A percentile compares a stretch with the other conserved stretches of the same genome.
phyloP scores from a whole-genome alignment of 1,284 basidiomycete species.

The Malassezia psittaci region DNA sequence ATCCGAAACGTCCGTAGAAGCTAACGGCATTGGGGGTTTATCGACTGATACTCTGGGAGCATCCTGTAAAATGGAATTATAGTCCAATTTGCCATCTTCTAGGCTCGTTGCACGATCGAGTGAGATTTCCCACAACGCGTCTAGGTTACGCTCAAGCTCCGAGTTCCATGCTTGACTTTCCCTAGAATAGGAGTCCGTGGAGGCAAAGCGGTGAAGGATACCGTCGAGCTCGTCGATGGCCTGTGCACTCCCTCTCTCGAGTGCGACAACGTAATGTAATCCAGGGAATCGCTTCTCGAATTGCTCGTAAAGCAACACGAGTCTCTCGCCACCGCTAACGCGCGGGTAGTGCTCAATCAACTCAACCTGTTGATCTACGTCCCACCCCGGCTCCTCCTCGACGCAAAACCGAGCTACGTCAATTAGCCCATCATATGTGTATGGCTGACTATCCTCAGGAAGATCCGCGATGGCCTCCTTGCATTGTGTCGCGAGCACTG shows the following conservation, averaged over 20 bases:
- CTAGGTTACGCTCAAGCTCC: slow-evolving; percentile 34
- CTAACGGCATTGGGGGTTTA: no score
- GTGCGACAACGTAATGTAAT: slow-evolving; percentile 40
- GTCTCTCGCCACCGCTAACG: not conserved
- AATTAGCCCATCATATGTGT: slow-evolving; percentile 41
- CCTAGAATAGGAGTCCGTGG: slow-evolving; percentile 11
- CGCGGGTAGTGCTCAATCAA: slow-evolving; percentile 1
- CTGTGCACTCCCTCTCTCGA: slow-evolving; percentile 52
- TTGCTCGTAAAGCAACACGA: slow-evolving; percentile 24
- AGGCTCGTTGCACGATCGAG: slow-evolving; percentile 28
- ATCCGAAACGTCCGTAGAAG: no score
- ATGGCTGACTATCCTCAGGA: slow-evolving; percentile 31
- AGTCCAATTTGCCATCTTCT: not conserved
- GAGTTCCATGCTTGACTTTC: slow-evolving; percentile 27
- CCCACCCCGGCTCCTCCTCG: slow-evolving; percentile 45
- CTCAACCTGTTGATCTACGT: not conserved
- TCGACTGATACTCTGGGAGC: no score
- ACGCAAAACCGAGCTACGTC: slow-evolving; percentile 46
- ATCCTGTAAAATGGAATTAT: no score
- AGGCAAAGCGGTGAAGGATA: slow-evolving; percentile 13
- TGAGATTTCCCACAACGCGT: slow-evolving; percentile 42
- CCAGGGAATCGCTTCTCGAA: slow-evolving; percentile 40
- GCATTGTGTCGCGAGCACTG: slow-evolving; percentile 25
- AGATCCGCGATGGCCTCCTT: slow-evolving; percentile 35
- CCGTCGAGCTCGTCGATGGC: slow-evolving; percentile 27